Conservation (phyloP, 345 rosid species). For the Atalantia buxifolia region DNA sequence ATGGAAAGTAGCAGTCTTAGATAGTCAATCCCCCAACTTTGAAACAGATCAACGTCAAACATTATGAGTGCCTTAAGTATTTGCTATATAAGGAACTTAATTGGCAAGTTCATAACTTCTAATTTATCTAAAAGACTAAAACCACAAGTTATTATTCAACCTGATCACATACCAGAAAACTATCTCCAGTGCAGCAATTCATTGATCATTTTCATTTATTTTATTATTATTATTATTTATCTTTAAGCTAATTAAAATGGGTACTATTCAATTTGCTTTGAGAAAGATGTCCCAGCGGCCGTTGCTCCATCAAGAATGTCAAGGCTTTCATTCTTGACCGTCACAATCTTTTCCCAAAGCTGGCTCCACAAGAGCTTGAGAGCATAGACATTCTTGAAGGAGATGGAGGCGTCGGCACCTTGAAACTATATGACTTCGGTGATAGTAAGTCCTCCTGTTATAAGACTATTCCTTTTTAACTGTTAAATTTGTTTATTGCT, state of each 20-base stretch:
- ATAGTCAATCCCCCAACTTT: too few species aligned
- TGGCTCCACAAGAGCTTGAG: slow-evolving; percentile 31
- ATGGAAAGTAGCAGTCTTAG: too few species aligned
- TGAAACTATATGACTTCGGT: slow-evolving; percentile 21
- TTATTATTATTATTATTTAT: too few species aligned
- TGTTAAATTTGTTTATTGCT: too few species aligned
- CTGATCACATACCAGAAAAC: not conserved
- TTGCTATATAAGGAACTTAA: too few species aligned
- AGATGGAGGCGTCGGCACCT: slow-evolving; percentile 36
- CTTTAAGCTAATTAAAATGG: slow-evolving; percentile 6
- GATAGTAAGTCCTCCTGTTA: slow-evolving; percentile 4
- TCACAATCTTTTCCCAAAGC: slow-evolving; percentile 25
- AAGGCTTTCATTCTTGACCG: slow-evolving; percentile 25
- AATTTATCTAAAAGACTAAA: too few species aligned
- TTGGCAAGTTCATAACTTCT: not conserved
- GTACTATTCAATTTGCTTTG: slow-evolving; percentile 1
- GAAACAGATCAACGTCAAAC: too few species aligned
- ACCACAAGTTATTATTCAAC: not conserved
- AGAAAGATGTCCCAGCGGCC: not conserved
- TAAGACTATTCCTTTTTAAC: too few species aligned
- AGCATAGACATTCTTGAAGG: slow-evolving; percentile 32
- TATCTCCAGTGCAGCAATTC: not conserved
- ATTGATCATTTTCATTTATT: not conserved
- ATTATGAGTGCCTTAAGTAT: too few species aligned
- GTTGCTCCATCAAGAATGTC: slow-evolving; percentile 20